Base-by-base conservation (phyloP, 305 asterid species). In the Solanum chacoense region DNA sequence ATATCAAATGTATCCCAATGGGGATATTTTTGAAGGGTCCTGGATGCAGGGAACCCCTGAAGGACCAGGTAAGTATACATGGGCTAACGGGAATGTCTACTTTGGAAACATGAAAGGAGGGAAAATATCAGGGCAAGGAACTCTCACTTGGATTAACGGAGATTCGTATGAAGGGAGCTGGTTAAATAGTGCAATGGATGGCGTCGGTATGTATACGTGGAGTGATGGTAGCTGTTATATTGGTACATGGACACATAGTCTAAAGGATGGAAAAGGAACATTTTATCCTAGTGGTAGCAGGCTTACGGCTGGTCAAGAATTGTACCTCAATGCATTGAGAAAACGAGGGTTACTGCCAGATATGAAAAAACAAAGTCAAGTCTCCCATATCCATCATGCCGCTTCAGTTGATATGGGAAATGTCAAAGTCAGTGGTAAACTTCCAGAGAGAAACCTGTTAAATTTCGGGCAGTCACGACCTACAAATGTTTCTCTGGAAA, bases 11-110 rank as follows among this genome's bases (percentile, higher is more conserved):
- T 98, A 92, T 88, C 97, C 99, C 0, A 95, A 94, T 75, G 94
- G 97, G 55, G 98, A 98, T 84, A 87, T 91, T n/a, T 91, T 95
- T 88, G 99, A 98, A 92, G 99, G 99, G 45, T 92, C 99, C 4
- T 98, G 99, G 99, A 95, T 95, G 76, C 97, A 94, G 90, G 99
- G 99, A 11, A 87, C 76, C 40, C 98, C 97, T 0, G 99, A 98
- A 91, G 99, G 99, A 24, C 98, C 97, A 13, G 99, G 99, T 75
- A 98, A 96, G 94, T 96, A 98, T 91, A 92, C 92, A 2, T 98
- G 99, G 99, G 91, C 92, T 63, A 95, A 92, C 11, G 98, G 99
- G 77, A 96, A 98, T 88, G 94, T 96, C 77, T 98, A 98, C 92
- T 40, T 95, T 91, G 99, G 99, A 71, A 92, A 94, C 87, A 93